Evolutionary conservation across 352 stramenopile species (phyloP).

Genomic region (Phytophthora hybrid): DNA sequence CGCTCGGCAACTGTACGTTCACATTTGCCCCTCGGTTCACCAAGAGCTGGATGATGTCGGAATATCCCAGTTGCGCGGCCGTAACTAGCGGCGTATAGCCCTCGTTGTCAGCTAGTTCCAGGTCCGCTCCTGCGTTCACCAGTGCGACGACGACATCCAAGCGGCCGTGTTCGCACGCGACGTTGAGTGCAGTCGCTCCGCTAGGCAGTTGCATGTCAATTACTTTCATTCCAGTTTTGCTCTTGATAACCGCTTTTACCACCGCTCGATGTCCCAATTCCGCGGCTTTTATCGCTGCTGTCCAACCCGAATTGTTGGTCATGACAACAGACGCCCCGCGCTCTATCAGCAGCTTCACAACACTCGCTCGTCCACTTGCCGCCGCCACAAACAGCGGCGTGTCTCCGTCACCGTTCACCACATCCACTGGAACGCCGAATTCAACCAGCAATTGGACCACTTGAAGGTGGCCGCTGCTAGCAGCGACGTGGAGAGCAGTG

Average conservation of each 20-base stretch:
- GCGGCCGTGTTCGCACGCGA: constrained; percentile 21
- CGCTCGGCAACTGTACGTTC: constrained; percentile 11
- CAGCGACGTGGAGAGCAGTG: not conserved
- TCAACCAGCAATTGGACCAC: not conserved
- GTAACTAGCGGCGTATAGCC: constrained; percentile 23
- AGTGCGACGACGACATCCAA: constrained; percentile 1
- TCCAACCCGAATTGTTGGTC: not conserved
- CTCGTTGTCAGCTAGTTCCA: constrained; percentile 16
- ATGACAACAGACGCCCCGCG: not conserved
- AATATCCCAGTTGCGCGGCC: constrained; percentile 15
- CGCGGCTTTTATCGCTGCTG: constrained; percentile 9
- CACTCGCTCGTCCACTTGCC: not conserved
- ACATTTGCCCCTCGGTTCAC: constrained; percentile 1
- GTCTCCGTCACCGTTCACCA: not conserved
- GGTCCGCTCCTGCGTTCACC: constrained; percentile 6
- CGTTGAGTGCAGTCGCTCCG: constrained; percentile 20
- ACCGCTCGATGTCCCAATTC: constrained; percentile 6
- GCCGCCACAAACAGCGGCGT: not conserved
- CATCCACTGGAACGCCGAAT: not conserved
- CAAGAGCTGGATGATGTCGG: constrained; percentile 17
- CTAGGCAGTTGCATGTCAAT: constrained; percentile 2
- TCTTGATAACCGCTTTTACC: constrained; percentile 6
- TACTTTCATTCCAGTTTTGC: not conserved
- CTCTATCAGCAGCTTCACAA: constrained; percentile 3
- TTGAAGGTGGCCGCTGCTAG: not conserved